Evolutionary conservation across 1,284 basidiomycete genomes (phyloP).

Genomic region (Malassezia equina): DNA sequence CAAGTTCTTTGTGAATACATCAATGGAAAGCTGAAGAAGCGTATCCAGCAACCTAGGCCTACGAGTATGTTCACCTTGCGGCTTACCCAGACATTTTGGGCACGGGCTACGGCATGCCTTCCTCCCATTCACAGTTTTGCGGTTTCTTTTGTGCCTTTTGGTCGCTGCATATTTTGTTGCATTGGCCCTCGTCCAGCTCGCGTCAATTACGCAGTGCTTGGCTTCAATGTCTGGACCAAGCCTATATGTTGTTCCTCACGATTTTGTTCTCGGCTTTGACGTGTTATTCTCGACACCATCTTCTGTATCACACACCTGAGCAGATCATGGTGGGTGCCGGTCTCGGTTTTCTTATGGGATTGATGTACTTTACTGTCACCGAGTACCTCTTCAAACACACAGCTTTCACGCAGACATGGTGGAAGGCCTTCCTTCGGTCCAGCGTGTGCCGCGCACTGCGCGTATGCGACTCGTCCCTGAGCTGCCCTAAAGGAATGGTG

Average conservation of each 20-base stretch:
- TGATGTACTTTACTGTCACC: slow-evolving; percentile 55
- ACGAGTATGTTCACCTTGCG: slow-evolving; percentile 51
- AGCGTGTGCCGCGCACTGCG: slow-evolving; percentile 54
- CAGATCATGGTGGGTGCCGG: slow-evolving; percentile 65
- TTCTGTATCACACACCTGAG: slow-evolving; percentile 62
- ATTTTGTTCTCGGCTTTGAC: slow-evolving; percentile 57
- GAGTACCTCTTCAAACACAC: slow-evolving; percentile 50
- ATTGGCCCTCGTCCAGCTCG: slow-evolving; percentile 58
- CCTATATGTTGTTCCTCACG: slow-evolving; percentile 54
- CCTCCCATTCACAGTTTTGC: slow-evolving; percentile 79
- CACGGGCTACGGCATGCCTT: slow-evolving; percentile 73
- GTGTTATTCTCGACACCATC: slow-evolving; percentile 65
- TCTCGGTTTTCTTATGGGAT: slow-evolving; percentile 59
- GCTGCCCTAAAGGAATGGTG: slow-evolving; percentile 63
- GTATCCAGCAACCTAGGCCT: slow-evolving; percentile 62
- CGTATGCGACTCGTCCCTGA: slow-evolving; percentile 67
- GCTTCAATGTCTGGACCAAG: slow-evolving; percentile 27
- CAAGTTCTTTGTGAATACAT: slow-evolving; percentile 64
- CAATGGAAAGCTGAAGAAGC: slow-evolving; percentile 62
- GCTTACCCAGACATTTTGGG: slow-evolving; percentile 55
- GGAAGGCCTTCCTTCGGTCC: background rate
- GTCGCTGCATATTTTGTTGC: slow-evolving; percentile 61
- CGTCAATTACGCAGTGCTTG: slow-evolving; percentile 22
- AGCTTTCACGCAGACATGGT: background rate
- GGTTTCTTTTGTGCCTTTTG: slow-evolving; percentile 72